Base-by-base conservation (phyloP, 176 grass and related monocot genomes). In the Carex pumila region DNA sequence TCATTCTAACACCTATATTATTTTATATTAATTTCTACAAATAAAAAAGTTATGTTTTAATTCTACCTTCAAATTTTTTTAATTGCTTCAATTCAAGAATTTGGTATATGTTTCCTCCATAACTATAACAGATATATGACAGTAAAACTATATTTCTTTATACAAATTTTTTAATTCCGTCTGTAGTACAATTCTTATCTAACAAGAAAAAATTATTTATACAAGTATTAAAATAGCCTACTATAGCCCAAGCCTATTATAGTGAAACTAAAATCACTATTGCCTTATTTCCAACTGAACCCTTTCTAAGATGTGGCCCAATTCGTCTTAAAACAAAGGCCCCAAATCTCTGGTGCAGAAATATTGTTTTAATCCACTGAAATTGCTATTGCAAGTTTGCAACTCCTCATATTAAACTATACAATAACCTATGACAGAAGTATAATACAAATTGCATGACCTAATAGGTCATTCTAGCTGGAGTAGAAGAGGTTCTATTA, bases 401-500 rank as follows among this genome's bases (percentile, higher is more conserved):
- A 53, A 76, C 21, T 62, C n/a, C 19, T 21, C 13, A 29, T 53
- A 50, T 53, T 55, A 34, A 56, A 56, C 73, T 45, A 37, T 71
- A 71, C 41, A 52, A 75, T 75, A 50, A 29, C 73, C 25, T 77
- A 77, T 49, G 25, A 56, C 1, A 17, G 34, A 15, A 77, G 9
- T 32, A 31, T 77, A 32, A 55, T 17, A 30, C 50, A 77, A 18
- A 77, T 15, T 55, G 45, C 45, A 76, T 30, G 13, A 25, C 25
- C 50, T 77, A 77, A 49, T 56, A 53, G 0, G 43, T 19, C 6
- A 80, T 80, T 19, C 80, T 92, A 84, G 88, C 6, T 57, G 93
- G 96, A 2, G 83, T 43, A 10, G 96, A 99, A 29, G 86, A 37
- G 30, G 93, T 89, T 75, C 96, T 94, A 25, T 61, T 3, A 39